Evolutionary conservation across 139 green algal genomes (phyloP).

Genomic region (Nannochloris sp.): DNA sequence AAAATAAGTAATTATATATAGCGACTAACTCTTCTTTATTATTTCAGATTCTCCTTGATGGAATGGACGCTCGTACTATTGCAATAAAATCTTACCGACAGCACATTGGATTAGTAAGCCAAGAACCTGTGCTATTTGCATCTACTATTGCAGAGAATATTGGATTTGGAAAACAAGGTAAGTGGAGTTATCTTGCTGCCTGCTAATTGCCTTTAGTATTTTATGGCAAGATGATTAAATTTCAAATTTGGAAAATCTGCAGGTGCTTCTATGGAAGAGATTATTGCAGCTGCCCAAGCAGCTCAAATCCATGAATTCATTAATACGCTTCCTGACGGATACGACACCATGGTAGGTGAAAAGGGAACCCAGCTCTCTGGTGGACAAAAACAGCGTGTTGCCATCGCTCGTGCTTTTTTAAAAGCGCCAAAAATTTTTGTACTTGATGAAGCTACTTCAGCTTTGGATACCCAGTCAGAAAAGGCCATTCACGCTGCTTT

Average conservation of each 20-base stretch:
- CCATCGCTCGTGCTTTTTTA: constrained; percentile 85
- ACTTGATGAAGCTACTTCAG: constrained; percentile 87
- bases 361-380: constrained; percentile 71
- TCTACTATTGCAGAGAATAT: constrained; percentile 78
- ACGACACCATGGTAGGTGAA: constrained; percentile 74
- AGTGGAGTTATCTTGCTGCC: too few relatives aligned
- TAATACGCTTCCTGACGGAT: constrained; percentile 56
- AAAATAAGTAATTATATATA: too few relatives aligned
- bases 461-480: constrained; percentile 70
- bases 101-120: constrained; percentile 53
- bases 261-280: constrained; percentile 19
- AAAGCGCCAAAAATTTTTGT: constrained; percentile 74
- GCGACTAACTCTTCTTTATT: too few relatives aligned
- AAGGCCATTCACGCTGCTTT: constrained; percentile 82
- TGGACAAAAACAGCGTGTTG: constrained; percentile 87
- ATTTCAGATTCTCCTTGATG: constrained; percentile 83
- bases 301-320: constrained; percentile 86
- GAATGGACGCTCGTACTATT: constrained; percentile 49
- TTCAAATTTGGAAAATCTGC: constrained; percentile 9
- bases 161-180: constrained; percentile 59
- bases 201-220: too few relatives aligned
- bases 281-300: constrained; percentile 28
- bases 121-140: constrained; percentile 84
- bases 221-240: constrained; percentile 45
- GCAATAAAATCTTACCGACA: constrained; percentile 49